Evolutionary conservation across 2,329 filamentous ascomycete genomes (phyloP).

Genomic region (Sodiomyces alkalinus): DNA sequence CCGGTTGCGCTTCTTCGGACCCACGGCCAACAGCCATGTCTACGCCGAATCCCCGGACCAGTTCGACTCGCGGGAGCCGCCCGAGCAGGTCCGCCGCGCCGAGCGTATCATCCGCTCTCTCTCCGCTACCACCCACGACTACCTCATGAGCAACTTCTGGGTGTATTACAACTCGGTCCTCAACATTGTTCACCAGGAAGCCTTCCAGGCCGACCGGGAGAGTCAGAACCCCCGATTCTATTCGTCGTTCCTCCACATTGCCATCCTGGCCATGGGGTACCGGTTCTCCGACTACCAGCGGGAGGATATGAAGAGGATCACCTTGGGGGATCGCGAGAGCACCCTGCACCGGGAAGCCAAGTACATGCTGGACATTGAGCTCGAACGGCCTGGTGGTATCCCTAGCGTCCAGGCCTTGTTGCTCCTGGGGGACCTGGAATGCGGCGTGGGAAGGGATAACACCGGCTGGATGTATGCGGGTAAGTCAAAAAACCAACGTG

Average conservation of each 20-base stretch:
- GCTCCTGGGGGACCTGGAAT: slow-evolving; percentile 36
- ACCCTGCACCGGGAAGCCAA: slow-evolving; percentile 37
- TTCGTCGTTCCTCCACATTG: slow-evolving; percentile 34
- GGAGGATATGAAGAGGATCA: slow-evolving; percentile 30
- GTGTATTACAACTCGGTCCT: slow-evolving; percentile 32
- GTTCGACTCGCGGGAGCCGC: slow-evolving; percentile 21
- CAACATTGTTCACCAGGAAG: slow-evolving; percentile 30
- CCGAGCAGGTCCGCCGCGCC: slow-evolving; percentile 29
- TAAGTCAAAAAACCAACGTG: slow-evolving; percentile 14
- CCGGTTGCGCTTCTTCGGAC: slow-evolving; percentile 35
- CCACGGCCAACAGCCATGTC: slow-evolving; percentile 36
- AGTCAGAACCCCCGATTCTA: slow-evolving; percentile 32
- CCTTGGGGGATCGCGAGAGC: slow-evolving; percentile 30
- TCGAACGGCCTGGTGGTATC: slow-evolving; percentile 35
- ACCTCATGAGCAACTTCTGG: slow-evolving; percentile 37
- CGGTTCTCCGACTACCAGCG: slow-evolving; percentile 32
- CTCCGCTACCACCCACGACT: slow-evolving; percentile 30
- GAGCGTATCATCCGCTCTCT: slow-evolving; percentile 32
- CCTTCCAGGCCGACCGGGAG: slow-evolving; percentile 31
- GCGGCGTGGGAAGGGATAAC: slow-evolving; percentile 35
- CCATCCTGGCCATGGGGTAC: slow-evolving; percentile 35
- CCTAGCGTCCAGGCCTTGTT: slow-evolving; percentile 35
- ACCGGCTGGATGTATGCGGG: slow-evolving; percentile 39
- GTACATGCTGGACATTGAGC: slow-evolving; percentile 35
- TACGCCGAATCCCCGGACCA: slow-evolving; percentile 23